Conservation (phyloP, 805 yeast genomes). For the Wickerhamiella lipophila region DNA sequence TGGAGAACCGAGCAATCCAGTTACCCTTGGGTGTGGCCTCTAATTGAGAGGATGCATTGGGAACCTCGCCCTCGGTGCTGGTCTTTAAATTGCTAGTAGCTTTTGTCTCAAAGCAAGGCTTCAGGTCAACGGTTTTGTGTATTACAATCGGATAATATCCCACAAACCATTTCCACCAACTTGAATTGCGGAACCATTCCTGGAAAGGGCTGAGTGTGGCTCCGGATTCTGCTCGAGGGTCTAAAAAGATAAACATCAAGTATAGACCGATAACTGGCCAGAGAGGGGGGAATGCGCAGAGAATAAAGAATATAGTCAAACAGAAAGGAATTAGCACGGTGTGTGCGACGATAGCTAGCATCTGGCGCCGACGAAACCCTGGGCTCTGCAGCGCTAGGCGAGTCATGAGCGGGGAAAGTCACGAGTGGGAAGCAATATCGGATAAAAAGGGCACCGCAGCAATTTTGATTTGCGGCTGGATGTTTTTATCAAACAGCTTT, state of each 20-base stretch:
- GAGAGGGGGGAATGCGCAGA: slow-evolving; percentile 44
- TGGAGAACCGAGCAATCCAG: not conserved
- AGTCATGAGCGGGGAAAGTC: not conserved
- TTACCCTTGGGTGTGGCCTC: not conserved
- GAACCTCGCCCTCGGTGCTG: not conserved
- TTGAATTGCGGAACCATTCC: slow-evolving; percentile 40
- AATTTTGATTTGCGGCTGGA: no score
- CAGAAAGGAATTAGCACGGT: slow-evolving; percentile 51
- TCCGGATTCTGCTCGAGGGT: slow-evolving; percentile 67
- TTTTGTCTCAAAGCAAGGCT: slow-evolving; percentile 49
- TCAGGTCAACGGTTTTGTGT: slow-evolving; percentile 53
- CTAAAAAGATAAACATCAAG: slow-evolving; percentile 40
- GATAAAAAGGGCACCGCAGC: no score
- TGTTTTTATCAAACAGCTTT: no score
- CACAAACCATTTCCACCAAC: slow-evolving; percentile 59
- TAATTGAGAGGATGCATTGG: not conserved
- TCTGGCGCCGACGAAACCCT: slow-evolving; percentile 44
- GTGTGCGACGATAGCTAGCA: slow-evolving; percentile 61
- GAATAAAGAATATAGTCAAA: slow-evolving; percentile 35
- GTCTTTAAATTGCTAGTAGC: not conserved
- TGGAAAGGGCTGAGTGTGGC: slow-evolving; percentile 46
- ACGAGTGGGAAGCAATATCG: no score
- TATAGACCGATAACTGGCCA: slow-evolving; percentile 65
- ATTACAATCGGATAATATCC: slow-evolving; percentile 68
- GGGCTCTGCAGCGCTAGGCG: slow-evolving; percentile 11